These are phyloP conservation scores for Fragaria ananassa DNA, from an alignment of 306 rosid genomes.

Conservation along the genomic window DNA sequence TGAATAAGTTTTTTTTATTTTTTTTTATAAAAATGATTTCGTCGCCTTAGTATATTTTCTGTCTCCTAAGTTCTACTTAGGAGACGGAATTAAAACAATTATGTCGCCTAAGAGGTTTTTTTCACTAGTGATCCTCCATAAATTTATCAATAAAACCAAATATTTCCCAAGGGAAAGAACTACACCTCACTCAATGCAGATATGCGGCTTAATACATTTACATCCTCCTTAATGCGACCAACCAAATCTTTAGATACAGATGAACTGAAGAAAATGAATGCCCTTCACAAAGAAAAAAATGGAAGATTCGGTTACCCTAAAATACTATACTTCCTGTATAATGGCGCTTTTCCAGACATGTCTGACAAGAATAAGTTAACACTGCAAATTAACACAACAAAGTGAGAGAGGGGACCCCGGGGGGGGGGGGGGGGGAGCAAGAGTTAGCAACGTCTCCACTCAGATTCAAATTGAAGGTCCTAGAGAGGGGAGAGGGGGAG, in stretches of 20 bases:
- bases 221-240: conserved; percentile 29
- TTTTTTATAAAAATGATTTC: too few species aligned
- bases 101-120: too few species aligned
- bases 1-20: too few species aligned
- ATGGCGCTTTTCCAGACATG: conserved; percentile 79
- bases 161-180: conserved; percentile 18
- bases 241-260: conserved; percentile 67
- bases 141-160: conserved; percentile 21
- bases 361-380: conserved; percentile 80
- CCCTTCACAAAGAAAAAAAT: conserved; percentile 55
- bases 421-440: background rate
- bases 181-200: conserved; percentile 83
- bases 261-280: conserved; percentile 93
- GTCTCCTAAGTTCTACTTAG: too few species aligned
- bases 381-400: conserved; percentile 51
- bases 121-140: too few species aligned
- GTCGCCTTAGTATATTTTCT: too few species aligned
- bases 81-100: too few species aligned
- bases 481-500: too few species aligned
- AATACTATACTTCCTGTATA: conserved; percentile 69
- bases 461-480: too few species aligned
- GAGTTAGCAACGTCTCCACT: too few species aligned
- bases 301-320: background rate
- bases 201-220: conserved; percentile 59
- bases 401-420: too few species aligned